Base-by-base conservation (phyloP, 441 rosid genomes). In the Brassica hybrid region DNA sequence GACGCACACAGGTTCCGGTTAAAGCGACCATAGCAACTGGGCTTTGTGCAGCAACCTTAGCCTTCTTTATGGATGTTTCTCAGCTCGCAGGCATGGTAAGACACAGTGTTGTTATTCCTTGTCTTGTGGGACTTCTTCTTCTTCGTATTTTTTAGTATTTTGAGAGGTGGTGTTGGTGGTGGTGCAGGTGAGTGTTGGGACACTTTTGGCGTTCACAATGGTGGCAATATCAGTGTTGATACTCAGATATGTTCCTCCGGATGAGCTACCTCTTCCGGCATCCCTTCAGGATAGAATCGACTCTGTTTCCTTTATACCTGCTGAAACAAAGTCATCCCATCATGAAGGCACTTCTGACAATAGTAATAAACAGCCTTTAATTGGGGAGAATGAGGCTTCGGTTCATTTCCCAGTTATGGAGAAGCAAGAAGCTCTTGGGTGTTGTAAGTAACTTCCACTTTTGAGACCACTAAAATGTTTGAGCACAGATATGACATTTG, bases 121-220 rank as follows among this genome's bases (percentile, higher is more conserved):
- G 54, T 48, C 54, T 48, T 4, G 34, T 58, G 18, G 27, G 41
- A 61, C 6, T 3, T n/a, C 54, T 41, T 18, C 27, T 43, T 2
- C 9, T 11, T 65, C 68, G 4, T 57, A 2, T 3, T 45, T 45
- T 11, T 38, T 23, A 62, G 61, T 69, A 18, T 62, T 62, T 68
- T 34, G 56, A 79, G 67, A 25, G 76, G 10, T 75, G 12, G 16
- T n/a, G n/a, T n/a, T 45, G 57, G 12, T 45, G 54, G 1, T 48
- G 81, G 45, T 82, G 84, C 89, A 96, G 99, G 99, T 96, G 72
- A 96, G 99, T 75, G 97, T 94, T 72, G 99, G 99, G 64, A 96
- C 99, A 2, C 99, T 96, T 86, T 85, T 94, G 80, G 99, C 99
- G 7, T 96, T 96, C 84, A 94, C 97, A 14, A 90, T 91, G 91